Base-by-base conservation (phyloP, 257 asterid species). In the Leptodermis oblonga region DNA sequence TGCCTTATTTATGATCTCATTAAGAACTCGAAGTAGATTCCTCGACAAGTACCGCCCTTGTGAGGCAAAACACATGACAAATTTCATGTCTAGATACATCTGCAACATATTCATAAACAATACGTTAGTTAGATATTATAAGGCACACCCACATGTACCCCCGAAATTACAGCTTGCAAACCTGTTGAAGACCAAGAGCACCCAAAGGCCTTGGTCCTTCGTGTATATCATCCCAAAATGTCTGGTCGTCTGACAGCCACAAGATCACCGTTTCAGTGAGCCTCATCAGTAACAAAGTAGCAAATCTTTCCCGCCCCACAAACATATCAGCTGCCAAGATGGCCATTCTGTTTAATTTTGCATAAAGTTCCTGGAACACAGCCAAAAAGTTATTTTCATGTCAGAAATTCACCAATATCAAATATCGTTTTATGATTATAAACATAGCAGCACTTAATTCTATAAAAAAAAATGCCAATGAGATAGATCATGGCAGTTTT, bases 51-150 rank as follows among this genome's bases (percentile, higher is more conserved):
- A 94, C 64, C 96, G 97, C 71, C 99, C 99, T 85, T 91, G 95
- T 23, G 93, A 89, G 73, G 97, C 95, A 69, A 94, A 94, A 80
- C 88, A 87, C 80, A 84, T 85, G 84, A 94, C 97, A 60, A 94
- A 94, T 75, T 91, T 89, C 97, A 94, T 91, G 76, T 94, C 99
- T 91, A 94, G 65, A 79, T 91, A 94, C 83, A 94, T 85, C 99
- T 94, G 95, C 90, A 86, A 72, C 70, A 65, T 70, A 65, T 70
- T 53, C 70, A 74, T 63, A 73, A 45, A 43, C 72, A 64, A 22
- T 12, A 23, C 43, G 51, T 62, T 72, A 39, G 14, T 7, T 8
- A 37, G 51, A 22, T 48, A 30, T 2, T 18, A n/a, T n/a, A n/a
- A 43, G 48, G 17, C 42, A 39, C 17, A 76, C 22, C 14, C 15